These are phyloP conservation scores for Gracilariopsis chorda DNA, from an alignment of 23 red algal genomes.

Conservation along the genomic window DNA sequence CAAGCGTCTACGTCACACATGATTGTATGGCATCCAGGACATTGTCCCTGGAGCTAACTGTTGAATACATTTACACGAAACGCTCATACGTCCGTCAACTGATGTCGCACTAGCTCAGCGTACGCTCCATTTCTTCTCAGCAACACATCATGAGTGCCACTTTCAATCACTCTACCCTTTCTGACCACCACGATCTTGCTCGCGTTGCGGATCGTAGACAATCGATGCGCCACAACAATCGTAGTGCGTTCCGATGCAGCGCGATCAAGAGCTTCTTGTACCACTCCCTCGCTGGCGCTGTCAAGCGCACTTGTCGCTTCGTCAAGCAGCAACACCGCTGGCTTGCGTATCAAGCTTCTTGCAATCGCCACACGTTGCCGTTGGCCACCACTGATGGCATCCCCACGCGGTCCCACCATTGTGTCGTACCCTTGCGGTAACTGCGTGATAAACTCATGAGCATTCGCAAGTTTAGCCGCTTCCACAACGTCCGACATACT, in stretches of 20 bases:
- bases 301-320: conserved; percentile 93
- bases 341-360: conserved; percentile 70
- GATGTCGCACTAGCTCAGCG: conserved; percentile 46
- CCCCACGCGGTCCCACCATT: conserved; percentile 80
- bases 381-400: conserved; percentile 85
- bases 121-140: conserved; percentile 59
- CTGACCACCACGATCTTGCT: conserved; percentile 80
- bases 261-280: conserved; percentile 74
- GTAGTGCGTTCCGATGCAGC: conserved; percentile 71
- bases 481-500: conserved; percentile 60
- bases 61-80: too few species aligned
- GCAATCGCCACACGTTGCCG: conserved; percentile 95
- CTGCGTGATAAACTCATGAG: conserved; percentile 69
- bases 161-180: conserved; percentile 81
- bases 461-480: conserved; percentile 83
- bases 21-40: too few species aligned
- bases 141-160: conserved; percentile 76
- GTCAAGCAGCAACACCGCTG: conserved; percentile 77
- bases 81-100: conserved; percentile 37
- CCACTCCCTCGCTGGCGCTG: conserved; percentile 73
- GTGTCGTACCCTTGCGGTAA: conserved; percentile 86
- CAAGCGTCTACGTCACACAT: too few species aligned
- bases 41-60: too few species aligned
- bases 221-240: conserved; percentile 86
- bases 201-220: conserved; percentile 78